Evolutionary conservation across 177 flowering plant species (phyloP).

Genomic region (Vitis hybrid): DNA sequence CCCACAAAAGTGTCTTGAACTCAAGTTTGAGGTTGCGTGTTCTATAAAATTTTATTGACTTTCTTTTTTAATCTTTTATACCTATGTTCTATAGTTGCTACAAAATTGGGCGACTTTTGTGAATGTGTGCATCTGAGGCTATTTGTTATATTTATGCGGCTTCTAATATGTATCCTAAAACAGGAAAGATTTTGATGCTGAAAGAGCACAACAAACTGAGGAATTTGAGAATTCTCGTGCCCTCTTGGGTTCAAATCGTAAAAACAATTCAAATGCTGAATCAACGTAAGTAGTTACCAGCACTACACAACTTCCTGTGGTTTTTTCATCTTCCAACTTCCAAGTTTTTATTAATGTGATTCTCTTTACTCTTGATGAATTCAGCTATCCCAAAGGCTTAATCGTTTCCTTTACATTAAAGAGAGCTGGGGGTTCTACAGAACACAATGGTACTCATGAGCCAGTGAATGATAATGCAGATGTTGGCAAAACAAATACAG

Average conservation of each 20-base stretch:
- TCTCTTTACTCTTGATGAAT: slow-evolving; percentile 14
- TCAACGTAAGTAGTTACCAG: slow-evolving; percentile 34
- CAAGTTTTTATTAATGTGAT: not conserved
- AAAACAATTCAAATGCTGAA: slow-evolving; percentile 35
- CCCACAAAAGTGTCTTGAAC: too few species aligned
- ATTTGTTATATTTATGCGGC: not conserved
- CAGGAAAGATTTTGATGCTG: slow-evolving; percentile 84
- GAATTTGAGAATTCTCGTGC: slow-evolving; percentile 42
- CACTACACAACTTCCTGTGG: not conserved
- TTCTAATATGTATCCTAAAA: slow-evolving; percentile 6
- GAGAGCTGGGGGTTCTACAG: slow-evolving; percentile 32
- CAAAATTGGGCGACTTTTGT: not conserved
- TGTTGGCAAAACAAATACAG: slow-evolving; percentile 18
- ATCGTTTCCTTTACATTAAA: slow-evolving; percentile 76
- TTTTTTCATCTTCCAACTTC: not conserved
- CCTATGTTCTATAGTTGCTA: too few species aligned
- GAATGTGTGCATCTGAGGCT: not conserved
- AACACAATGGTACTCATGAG: slow-evolving; percentile 27
- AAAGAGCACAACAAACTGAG: slow-evolving; percentile 43
- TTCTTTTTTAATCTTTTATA: too few species aligned
- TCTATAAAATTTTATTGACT: too few species aligned
- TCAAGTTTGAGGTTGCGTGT: too few species aligned
- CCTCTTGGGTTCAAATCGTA: slow-evolving; percentile 21
- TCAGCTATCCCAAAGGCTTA: slow-evolving; percentile 89
- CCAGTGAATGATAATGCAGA: slow-evolving; percentile 14